Evolutionary conservation across 768 basidiomycete genomes (phyloP).

Genomic region (Trametes sanguinea): DNA sequence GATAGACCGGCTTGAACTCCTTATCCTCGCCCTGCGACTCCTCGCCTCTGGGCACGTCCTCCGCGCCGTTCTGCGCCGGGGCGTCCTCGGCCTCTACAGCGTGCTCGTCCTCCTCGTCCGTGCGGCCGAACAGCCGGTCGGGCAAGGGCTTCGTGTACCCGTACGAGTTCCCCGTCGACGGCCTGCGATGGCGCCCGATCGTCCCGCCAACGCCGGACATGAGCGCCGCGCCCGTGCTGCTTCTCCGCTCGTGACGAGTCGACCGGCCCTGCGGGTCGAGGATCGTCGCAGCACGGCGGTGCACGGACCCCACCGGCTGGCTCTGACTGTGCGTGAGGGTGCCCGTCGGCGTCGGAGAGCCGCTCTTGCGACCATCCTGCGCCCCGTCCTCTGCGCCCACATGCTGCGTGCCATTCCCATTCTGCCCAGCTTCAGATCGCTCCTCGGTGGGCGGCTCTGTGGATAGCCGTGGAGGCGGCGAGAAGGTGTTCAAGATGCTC

Average conservation of each 20-base stretch:
- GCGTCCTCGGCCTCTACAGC: conserved; percentile 45
- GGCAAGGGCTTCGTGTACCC: conserved; percentile 32
- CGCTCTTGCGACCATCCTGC: conserved; percentile 22
- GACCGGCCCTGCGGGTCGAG: conserved; percentile 67
- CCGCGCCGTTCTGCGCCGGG: conserved; percentile 38
- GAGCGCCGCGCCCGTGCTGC: conserved; percentile 71
- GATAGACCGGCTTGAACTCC: conserved; percentile 90
- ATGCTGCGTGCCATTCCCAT: conserved; percentile 13
- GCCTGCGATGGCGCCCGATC: conserved; percentile 67
- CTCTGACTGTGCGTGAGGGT: conserved; percentile 45
- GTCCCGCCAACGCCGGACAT: conserved; percentile 51
- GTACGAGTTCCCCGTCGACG: conserved; percentile 63
- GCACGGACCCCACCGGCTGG: conserved; percentile 59
- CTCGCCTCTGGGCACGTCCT: conserved; percentile 30
- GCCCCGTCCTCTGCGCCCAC: conserved; percentile 25
- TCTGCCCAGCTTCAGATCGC: conserved; percentile 21
- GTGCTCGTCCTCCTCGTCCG: conserved; percentile 47
- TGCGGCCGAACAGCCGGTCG: conserved; percentile 53
- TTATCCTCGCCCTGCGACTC: conserved; percentile 61
- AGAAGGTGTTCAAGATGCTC: conserved; percentile 50
- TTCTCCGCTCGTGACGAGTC: conserved; percentile 70
- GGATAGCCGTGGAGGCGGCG: conserved; percentile 39
- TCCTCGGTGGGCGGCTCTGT: conserved; percentile 20
- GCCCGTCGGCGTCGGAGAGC: conserved; percentile 26
- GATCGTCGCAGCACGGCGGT: conserved; percentile 77